Conservation (phyloP, 1,139 yeast genomes). For the Kurtzmaniella quercitrusa region DNA sequence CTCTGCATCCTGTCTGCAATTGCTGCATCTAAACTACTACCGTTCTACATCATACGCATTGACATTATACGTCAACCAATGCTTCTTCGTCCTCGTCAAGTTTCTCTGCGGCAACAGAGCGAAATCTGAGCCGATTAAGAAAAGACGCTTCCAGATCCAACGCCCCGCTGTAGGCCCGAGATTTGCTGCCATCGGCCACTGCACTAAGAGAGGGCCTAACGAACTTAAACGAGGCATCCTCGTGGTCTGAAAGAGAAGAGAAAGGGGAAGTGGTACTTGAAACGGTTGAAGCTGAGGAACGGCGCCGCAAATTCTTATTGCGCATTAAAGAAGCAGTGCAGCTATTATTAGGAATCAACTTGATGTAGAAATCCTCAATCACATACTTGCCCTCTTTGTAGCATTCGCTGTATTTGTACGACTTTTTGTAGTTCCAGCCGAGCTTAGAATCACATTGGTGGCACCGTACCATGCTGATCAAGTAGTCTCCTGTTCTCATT, state of each 20-base stretch:
- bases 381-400: constrained; percentile 81
- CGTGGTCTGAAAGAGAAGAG: background rate
- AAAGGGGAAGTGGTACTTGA: background rate
- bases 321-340: constrained; percentile 7
- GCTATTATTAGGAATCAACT: constrained; percentile 6
- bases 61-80: constrained; percentile 1
- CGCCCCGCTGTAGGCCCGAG: background rate
- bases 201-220: constrained; percentile 1
- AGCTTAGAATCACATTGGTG: constrained; percentile 56
- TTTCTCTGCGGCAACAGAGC: constrained; percentile 2
- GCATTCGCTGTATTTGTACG: constrained; percentile 50
- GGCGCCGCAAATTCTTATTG: constrained; percentile 6
- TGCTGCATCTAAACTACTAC: too few relatives aligned
- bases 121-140: constrained; percentile 3
- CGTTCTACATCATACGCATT: too few relatives aligned
- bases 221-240: constrained; percentile 4
- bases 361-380: constrained; percentile 45
- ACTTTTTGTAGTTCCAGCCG: constrained; percentile 77
- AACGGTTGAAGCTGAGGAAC: constrained; percentile 6
- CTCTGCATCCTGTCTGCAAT: too few relatives aligned
- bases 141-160: constrained; percentile 1
- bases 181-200: background rate
- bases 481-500: constrained; percentile 72
- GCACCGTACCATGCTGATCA: constrained; percentile 61
- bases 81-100: constrained; percentile 6